Base-by-base conservation (phyloP, 2,329 filamentous ascomycete species). In the Gaeumannomyces sp. region DNA sequence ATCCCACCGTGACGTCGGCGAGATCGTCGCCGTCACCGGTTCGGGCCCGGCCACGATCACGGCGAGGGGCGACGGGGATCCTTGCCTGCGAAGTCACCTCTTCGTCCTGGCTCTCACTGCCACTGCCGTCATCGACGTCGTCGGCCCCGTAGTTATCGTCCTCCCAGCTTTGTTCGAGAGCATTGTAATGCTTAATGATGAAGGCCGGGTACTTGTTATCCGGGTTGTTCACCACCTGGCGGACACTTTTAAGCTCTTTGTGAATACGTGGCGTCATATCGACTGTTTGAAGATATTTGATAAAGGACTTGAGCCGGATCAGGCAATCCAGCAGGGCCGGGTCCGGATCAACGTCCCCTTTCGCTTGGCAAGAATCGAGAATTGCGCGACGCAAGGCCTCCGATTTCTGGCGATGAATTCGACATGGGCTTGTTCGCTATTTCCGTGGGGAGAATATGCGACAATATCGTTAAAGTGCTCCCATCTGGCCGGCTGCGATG, bases 401-500 rank as follows among this genome's bases (percentile, higher is more conserved):
- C 25, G 25, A 16, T 27, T 22, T 4, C 22, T 8, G 8, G 2
- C 11, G 14, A 63, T 27, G 16, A 63, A n/a, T 11, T 60, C 31
- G 16, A 31, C 7, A n/a, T 60, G 27, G 27, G 59, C 59, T n/a
- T n/a, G 28, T 25, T 60, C 59, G 29, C 29, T 33, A 14, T 19
- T 31, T 11, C 16, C 16, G 6, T 13, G 28, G 45, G 59, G 59
- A 16, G 45, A 53, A 38, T 57, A 63, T 1, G 45, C 61, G 53
- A 57, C 50, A 63, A 63, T 63, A 38, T 63, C 53, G 22, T 63
- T n/a, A 19, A 56, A 63, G 25, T 63, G 45, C 61, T 63, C 61
- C 61, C 61, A 63, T 11, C 45, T 50, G 2, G 27, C 27, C 11
- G 27, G 57, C 57, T 59, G 57, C 27, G 45, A 22, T 53, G 45